A percentile compares a stretch with the other conserved stretches of the same genome.
phyloP scores from a whole-genome alignment of 2,329 filamentous ascomycete species.

The Penicillium griseofulvum region DNA sequence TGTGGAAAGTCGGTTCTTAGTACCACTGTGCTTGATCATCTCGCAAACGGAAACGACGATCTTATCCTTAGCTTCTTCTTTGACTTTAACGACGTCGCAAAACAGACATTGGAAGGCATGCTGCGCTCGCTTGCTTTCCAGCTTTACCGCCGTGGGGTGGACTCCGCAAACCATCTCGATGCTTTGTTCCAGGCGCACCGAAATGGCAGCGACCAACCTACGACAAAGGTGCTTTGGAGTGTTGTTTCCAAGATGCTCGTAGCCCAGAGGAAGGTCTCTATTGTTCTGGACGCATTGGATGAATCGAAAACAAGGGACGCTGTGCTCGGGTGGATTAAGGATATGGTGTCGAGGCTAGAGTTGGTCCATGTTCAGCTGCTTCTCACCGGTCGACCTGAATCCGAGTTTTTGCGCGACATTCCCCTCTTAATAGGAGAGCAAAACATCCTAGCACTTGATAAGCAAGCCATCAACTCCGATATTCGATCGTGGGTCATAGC shows the following conservation, averaged over 20 bases:
- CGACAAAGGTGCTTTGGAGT: slow-evolving; percentile 10
- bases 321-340: slow-evolving; percentile 8
- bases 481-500: slow-evolving; percentile 8
- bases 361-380: slow-evolving; percentile 7
- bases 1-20: slow-evolving; percentile 12
- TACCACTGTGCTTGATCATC: slow-evolving; percentile 6
- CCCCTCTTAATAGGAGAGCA: slow-evolving; percentile 8
- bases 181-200: neutral
- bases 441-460: slow-evolving; percentile 5
- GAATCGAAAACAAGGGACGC: slow-evolving; percentile 15
- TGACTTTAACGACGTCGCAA: slow-evolving; percentile 5
- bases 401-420: slow-evolving; percentile 4
- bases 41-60: neutral
- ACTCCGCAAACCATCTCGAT: slow-evolving; percentile 1
- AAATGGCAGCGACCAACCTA: slow-evolving; percentile 3
- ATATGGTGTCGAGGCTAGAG: slow-evolving; percentile 1
- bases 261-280: neutral
- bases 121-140: slow-evolving; percentile 5
- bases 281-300: slow-evolving; percentile 16
- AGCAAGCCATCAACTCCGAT: slow-evolving; percentile 8
- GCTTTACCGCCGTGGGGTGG: neutral
- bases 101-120: slow-evolving; percentile 4
- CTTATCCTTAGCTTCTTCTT: slow-evolving; percentile 13
- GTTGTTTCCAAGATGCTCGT: slow-evolving; percentile 7
- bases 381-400: neutral